phyloP scores from a whole-genome alignment of 345 rosid species.

The Physaria fendleri region DNA sequence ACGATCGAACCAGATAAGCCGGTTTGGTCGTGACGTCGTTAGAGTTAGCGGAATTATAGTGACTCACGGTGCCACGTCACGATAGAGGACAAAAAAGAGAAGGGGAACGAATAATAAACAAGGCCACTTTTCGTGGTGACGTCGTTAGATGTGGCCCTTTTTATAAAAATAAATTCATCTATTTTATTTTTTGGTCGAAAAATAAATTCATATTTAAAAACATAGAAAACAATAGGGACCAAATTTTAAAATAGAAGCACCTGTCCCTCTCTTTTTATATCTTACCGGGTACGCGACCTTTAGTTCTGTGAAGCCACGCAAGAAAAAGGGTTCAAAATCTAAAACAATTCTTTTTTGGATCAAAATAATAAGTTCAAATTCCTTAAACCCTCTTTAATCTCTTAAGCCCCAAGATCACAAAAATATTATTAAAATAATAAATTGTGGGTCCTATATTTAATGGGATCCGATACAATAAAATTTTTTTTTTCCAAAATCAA shows the following conservation, averaged over 20 bases:
- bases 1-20: background rate
- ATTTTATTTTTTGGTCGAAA: too few species aligned
- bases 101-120: conserved; percentile 26
- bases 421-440: too few species aligned
- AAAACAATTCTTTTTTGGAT: too few species aligned
- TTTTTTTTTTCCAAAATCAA: too few species aligned
- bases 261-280: conserved; percentile 8
- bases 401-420: too few species aligned
- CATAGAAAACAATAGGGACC: conserved; percentile 13
- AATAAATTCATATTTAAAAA: background rate
- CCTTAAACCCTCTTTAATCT: too few species aligned
- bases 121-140: conserved; percentile 25
- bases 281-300: conserved; percentile 25
- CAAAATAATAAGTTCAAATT: too few species aligned
- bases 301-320: conserved; percentile 24
- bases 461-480: too few species aligned
- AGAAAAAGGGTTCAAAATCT: too few species aligned
- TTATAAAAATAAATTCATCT: conserved; percentile 1
- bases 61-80: conserved; percentile 22
- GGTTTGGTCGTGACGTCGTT: conserved; percentile 18
- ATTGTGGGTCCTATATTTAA: too few species aligned
- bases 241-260: conserved; percentile 6
- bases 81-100: conserved; percentile 21
- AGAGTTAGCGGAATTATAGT: conserved; percentile 16
- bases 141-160: conserved; percentile 26